phyloP scores from a whole-genome alignment of 192 early-diverging fungal genomes.

The Rhizophagus clarus region DNA sequence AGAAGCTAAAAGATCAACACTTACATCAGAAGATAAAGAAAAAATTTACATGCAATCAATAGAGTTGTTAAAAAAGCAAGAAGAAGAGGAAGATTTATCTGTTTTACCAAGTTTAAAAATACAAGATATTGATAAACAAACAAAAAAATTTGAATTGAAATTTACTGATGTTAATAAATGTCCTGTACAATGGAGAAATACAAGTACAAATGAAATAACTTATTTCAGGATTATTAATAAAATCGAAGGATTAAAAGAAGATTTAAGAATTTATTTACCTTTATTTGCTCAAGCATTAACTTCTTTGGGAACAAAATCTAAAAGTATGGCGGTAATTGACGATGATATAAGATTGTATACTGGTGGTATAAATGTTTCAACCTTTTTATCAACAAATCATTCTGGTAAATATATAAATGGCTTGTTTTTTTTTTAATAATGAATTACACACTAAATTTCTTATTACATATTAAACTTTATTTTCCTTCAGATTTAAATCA shows the following conservation, averaged over 20 bases:
- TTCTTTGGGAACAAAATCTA: constrained; percentile 63
- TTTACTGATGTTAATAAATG: constrained; percentile 49
- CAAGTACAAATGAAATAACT: constrained; percentile 89
- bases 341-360: constrained; percentile 84
- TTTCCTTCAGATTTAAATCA: constrained; percentile 51
- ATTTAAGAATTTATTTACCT: constrained; percentile 73
- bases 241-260: constrained; percentile 61
- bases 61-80: constrained; percentile 70
- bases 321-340: constrained; percentile 81
- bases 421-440: constrained; percentile 4
- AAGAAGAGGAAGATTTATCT: constrained; percentile 72
- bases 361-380: constrained; percentile 77
- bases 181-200: constrained; percentile 75
- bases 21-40: constrained; percentile 65
- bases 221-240: constrained; percentile 80
- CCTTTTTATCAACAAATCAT: constrained; percentile 67
- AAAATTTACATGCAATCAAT: constrained; percentile 68
- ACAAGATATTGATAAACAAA: constrained; percentile 68
- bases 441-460: too few relatives aligned
- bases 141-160: constrained; percentile 60
- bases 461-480: background rate
- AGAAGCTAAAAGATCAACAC: constrained; percentile 53
- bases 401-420: constrained; percentile 41
- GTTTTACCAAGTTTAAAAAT: constrained; percentile 84
- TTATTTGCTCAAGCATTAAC: constrained; percentile 73